A percentile compares a stretch with the other conserved stretches of the same genome.
phyloP scores from a whole-genome alignment of 1,284 basidiomycete species.

The Naganishia liquefaciens region DNA sequence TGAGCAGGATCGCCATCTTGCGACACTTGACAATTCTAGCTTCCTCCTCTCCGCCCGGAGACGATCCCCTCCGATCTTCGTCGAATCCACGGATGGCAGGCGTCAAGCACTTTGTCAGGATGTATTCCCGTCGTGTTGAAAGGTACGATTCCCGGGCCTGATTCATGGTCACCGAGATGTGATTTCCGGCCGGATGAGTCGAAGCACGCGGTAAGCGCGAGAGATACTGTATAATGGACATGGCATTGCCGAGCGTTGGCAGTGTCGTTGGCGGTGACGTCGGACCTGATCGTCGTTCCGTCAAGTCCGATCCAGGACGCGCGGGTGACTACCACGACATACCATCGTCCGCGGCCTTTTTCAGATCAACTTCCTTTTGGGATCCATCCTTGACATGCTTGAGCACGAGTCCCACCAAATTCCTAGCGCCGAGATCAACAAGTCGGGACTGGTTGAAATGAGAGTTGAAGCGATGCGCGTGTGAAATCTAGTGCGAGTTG shows the following conservation, averaged over 20 bases:
- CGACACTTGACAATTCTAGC: conserved; percentile 44
- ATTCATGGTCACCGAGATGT: conserved; percentile 5
- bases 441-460: conserved; percentile 39
- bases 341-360: conserved; percentile 40
- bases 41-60: conserved; percentile 40
- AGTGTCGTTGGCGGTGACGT: conserved; percentile 37
- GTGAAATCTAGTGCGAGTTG: neutral
- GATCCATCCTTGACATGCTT: conserved; percentile 43
- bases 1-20: conserved; percentile 41
- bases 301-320: conserved; percentile 8
- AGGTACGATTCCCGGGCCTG: conserved; percentile 27
- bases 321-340: conserved; percentile 42
- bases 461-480: neutral
- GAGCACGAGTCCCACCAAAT: conserved; percentile 44
- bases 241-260: conserved; percentile 21
- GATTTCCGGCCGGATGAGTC: conserved; percentile 18
- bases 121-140: conserved; percentile 26
- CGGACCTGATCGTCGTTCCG: conserved; percentile 31
- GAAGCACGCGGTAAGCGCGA: conserved; percentile 15
- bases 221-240: conserved; percentile 25
- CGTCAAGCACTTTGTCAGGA: conserved; percentile 18
- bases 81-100: conserved; percentile 45
- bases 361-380: conserved; percentile 38
- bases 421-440: conserved; percentile 46
- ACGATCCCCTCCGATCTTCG: conserved; percentile 33